phyloP scores from a whole-genome alignment of 352 stramenopile genomes.

The Pythium brassicae region DNA sequence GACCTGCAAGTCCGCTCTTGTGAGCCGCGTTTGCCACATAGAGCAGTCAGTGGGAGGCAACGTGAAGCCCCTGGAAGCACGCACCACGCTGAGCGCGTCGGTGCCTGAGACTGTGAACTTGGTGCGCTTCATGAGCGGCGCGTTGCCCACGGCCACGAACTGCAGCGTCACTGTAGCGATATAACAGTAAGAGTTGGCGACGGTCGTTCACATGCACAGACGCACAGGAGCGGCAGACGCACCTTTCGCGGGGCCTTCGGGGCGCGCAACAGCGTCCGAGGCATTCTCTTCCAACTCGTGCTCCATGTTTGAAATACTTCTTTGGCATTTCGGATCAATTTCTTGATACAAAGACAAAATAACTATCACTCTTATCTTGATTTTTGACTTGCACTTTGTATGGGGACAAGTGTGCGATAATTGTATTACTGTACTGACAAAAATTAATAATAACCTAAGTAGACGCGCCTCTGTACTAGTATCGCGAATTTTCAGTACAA shows the following conservation, averaged over 20 bases:
- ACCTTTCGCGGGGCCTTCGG: slow-evolving; percentile 18
- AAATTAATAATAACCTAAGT: too few relatives aligned
- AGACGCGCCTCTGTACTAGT: too few relatives aligned
- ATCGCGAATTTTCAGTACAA: too few relatives aligned
- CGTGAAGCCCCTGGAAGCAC: not conserved
- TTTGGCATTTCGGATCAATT: too few relatives aligned
- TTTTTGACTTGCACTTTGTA: too few relatives aligned
- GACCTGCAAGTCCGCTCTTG: slow-evolving; percentile 27
- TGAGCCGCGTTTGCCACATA: not conserved
- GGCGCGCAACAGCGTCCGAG: not conserved
- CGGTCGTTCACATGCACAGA: not conserved
- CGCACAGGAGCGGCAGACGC: not conserved
- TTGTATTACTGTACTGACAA: too few relatives aligned
- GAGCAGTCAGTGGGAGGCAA: not conserved
- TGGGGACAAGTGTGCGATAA: too few relatives aligned
- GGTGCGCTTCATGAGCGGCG: slow-evolving; percentile 82
- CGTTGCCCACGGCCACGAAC: slow-evolving; percentile 76
- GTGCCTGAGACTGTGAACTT: slow-evolving; percentile 82
- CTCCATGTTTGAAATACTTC: too few relatives aligned
- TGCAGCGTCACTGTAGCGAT: slow-evolving; percentile 66
- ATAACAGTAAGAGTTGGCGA: not conserved
- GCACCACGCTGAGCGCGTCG: slow-evolving; percentile 72
- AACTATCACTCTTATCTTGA: too few relatives aligned
- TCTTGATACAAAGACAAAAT: too few relatives aligned
- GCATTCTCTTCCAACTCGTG: too few relatives aligned